Conservation (phyloP, 2,329 filamentous ascomycete species). For the Stemphylium vesicarium region DNA sequence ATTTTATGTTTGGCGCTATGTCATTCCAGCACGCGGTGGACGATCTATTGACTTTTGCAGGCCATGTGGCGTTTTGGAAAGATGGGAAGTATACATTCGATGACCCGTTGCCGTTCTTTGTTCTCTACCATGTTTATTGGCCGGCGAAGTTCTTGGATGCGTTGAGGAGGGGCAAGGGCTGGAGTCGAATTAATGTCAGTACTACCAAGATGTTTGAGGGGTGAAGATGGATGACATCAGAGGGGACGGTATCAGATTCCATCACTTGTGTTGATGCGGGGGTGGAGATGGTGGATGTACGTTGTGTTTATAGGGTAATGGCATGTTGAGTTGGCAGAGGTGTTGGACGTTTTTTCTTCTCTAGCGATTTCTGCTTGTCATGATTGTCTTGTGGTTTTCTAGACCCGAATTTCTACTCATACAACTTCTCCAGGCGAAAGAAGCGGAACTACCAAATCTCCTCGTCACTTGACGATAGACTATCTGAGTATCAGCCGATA, state of each 20-base stretch:
- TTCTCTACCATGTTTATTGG: constrained; percentile 62
- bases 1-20: constrained; percentile 22
- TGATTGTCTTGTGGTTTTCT: too few relatives aligned
- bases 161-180: constrained; percentile 57
- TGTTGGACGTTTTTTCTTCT: too few relatives aligned
- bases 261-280: too few relatives aligned
- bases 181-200: constrained; percentile 72
- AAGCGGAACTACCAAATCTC: too few relatives aligned
- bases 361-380: too few relatives aligned
- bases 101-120: constrained; percentile 60
- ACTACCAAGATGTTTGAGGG: constrained; percentile 64
- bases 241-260: too few relatives aligned
- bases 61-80: constrained; percentile 55
- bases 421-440: too few relatives aligned
- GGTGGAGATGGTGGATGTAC: not conserved
- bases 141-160: constrained; percentile 58
- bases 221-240: not conserved
- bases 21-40: constrained; percentile 30
- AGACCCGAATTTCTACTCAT: too few relatives aligned
- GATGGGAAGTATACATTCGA: constrained; percentile 58
- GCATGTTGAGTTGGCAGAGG: too few relatives aligned
- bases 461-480: too few relatives aligned
- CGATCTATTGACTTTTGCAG: constrained; percentile 41
- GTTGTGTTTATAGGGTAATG: too few relatives aligned
- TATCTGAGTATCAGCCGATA: too few relatives aligned